A percentile compares a stretch with the other conserved stretches of the same genome.
phyloP scores from a whole-genome alignment of 768 basidiomycete species.

The Hypsizygus marmoreus region DNA sequence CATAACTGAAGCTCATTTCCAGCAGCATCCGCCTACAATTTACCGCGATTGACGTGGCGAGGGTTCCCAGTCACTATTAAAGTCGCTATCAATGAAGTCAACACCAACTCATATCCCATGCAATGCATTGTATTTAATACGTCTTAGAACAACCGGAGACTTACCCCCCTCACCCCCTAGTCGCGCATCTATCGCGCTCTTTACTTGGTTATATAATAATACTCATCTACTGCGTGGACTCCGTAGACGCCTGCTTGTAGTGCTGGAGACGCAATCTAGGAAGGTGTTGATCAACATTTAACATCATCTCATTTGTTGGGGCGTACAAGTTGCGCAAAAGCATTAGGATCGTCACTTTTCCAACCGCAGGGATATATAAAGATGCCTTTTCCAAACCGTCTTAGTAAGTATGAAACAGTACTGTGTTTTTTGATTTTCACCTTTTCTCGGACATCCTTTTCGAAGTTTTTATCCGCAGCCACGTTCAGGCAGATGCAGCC shows the following conservation, averaged over 20 bases:
- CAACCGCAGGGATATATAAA: slow-evolving; percentile 94
- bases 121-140: slow-evolving; percentile 34
- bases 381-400: slow-evolving; percentile 67
- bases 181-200: slow-evolving; percentile 27
- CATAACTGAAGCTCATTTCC: slow-evolving; percentile 53
- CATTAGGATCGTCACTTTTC: slow-evolving; percentile 97
- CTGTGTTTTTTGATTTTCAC: slow-evolving; percentile 41
- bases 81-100: slow-evolving; percentile 3
- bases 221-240: slow-evolving; percentile 30
- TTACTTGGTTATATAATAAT: slow-evolving; percentile 32
- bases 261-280: slow-evolving; percentile 57
- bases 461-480: slow-evolving; percentile 95
- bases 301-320: slow-evolving; percentile 7
- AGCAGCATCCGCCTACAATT: slow-evolving; percentile 14
- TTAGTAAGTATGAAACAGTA: background rate
- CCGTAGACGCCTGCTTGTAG: slow-evolving; percentile 40
- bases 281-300: background rate
- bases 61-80: slow-evolving; percentile 4
- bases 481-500: slow-evolving; percentile 95
- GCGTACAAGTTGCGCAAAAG: slow-evolving; percentile 92
- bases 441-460: slow-evolving; percentile 89
- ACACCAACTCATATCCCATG: slow-evolving; percentile 14
- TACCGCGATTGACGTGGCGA: slow-evolving; percentile 9
- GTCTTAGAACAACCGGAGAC: slow-evolving; percentile 25
- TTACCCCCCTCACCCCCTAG: slow-evolving; percentile 21